Base-by-base conservation (phyloP, 2,329 filamentous ascomycete genomes). In the Xylariaceae sp. region DNA sequence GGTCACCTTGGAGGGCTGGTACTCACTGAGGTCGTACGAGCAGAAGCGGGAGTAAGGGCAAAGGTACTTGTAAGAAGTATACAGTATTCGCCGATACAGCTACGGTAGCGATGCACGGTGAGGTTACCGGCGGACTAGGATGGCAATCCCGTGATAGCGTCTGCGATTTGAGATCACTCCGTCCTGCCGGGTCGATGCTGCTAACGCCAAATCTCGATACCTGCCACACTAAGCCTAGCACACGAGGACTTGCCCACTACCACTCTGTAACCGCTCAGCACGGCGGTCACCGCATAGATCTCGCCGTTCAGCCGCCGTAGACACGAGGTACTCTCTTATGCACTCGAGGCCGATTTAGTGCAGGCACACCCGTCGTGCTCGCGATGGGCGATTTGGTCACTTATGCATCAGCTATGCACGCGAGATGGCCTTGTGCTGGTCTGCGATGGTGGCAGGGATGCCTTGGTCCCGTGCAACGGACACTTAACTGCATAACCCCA, bases 171-270 rank as follows among this genome's bases (percentile, higher is more conserved):
- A 68, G 68, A 69, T 70, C 66, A 67, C 63, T 63, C 67, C 68
- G 64, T 58, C 64, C 62, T 64, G 62, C 65, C 67, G 68, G 68
- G 66, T 70, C 68, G 68, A 70, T 70, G 58, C 56, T 59, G 64
- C 65, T 67, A 60, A 67, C 66, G 62, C 64, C 62, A 66, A 44
- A 64, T 55, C 60, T 60, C 57, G 62, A 62, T 63, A 42, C 37
- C 37, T 42, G 37, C 37, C 37, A 42, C 37, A 42, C 37, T 42
- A 45, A 45, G n/a, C 15, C 45, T 57, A 57, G 56, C 13, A 15
- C 13, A 4, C 10, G 13, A 45, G 9, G 35, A 53, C 35, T 45
- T 45, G 42, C 42, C 13, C 42, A 5, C 42, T 45, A 45, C 42
- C 11, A n/a, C 5, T 4, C 9, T 15, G n/a, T 15, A 45, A 45